Evolutionary conservation across 495 filamentous ascomycete genomes (phyloP), one percentile per base, ranked within the genome.

Genomic region (Astrocystis sublimbata): DNA sequence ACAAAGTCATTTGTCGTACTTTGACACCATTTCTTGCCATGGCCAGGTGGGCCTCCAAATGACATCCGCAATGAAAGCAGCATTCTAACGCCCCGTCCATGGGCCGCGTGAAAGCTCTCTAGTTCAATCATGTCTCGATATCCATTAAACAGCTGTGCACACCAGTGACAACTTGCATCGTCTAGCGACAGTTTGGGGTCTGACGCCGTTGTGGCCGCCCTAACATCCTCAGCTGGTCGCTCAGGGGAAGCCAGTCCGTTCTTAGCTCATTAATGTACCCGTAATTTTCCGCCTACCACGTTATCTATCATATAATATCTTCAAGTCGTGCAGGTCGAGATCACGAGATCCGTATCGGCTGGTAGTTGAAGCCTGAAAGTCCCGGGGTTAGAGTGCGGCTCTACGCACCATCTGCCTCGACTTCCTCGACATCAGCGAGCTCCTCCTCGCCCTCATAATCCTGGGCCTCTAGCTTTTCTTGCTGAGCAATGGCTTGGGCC

Each of bases 401-500:
- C 69, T 70, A 70, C 69, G 67, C 65, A 60, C 43, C 63, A 53
- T 69, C 69, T 10, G 33, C 67, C 17, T 61, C 66, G 42, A 63
- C 73, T 65, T 83, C 78, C 33, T 79, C 78, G 3, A 77, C 76
- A 50, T 80, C 74, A 21, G 73, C 74, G 36, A 81, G 62, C 36
- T 75, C 76, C 38, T 67, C 71, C 38, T 72, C 82, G 38, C 71
- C 71, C 45, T 72, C 78, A 35, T 78, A 78, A n/a, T 68, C 78
- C 6, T 66, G 69, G 38, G 24, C 71, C 26, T 93, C 91, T 55
- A 90, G 76, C 78, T 89, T 93, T 76, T 96, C 92, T 75, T 96
- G 91, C 71, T 96, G 92, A 53, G 91, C 91, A 65, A 96, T 92
- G 30, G 94, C 94, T 76, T 97, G 94, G 41, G 92, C 89, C 35